Base-by-base conservation (phyloP, 768 basidiomycete species). In the Mycena haematopus region DNA sequence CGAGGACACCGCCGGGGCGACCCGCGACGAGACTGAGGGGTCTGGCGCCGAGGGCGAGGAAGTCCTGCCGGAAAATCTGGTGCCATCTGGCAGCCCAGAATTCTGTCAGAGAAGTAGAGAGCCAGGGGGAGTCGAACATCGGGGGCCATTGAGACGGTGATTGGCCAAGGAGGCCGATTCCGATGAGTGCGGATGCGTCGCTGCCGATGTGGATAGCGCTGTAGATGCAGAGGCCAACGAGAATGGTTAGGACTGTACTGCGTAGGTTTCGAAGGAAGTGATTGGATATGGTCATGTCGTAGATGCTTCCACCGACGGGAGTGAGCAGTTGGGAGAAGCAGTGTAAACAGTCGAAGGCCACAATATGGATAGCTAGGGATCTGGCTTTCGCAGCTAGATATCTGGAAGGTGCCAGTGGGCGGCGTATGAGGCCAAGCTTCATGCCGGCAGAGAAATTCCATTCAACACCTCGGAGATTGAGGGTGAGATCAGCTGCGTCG, bases 1-100 rank as follows among this genome's bases (percentile, higher is more conserved):
- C 88, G 2, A 91, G 58, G 9, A 89, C 74, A 4, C 70, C 73
- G 6, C 85, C 86, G 2, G 69, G 58, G 21, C 80, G 80, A 24
- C 89, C 87, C 27, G 84, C 67, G 6, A 84, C 63, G 55, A 67
- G 68, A 27, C 70, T 70, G 27, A 84, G 53, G 0, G 84, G 84
- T 33, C 74, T 75, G 11, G 76, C 75, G 14, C 87, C 88, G n/a
- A 85, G 63, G 14, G 70, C 72, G 44, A 88, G 72, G 67, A 91
- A 90, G 38, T 72, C 68, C 46, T 86, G 81, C 11, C 88, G 81
- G 68, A 89, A 87, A 6, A 85, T 62, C 67, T 90, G 88, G 66
- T 91, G 90, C 90, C 90, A 91, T n/a, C 82, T 74, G 58, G 63
- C 71, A 4, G 81, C 77, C 90, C 90, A 91, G 59, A 88, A 84